Evolutionary conservation across 2,329 filamentous ascomycete species (phyloP), one percentile per base, ranked within the genome.

Genomic region (Fragosphaeria purpurea): DNA sequence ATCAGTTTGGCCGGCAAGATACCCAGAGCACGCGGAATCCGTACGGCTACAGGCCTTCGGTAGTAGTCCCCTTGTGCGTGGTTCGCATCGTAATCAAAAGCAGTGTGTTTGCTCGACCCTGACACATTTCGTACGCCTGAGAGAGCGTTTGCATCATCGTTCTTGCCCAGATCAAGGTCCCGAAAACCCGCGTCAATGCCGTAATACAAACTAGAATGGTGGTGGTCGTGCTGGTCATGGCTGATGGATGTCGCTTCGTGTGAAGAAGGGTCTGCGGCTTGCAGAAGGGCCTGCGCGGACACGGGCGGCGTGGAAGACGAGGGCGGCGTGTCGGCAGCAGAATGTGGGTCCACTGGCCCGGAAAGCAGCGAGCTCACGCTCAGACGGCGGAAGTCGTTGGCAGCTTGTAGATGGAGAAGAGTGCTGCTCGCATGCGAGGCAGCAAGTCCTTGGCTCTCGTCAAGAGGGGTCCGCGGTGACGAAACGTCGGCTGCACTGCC

Each of bases 101-200:
- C 60, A 33, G 62, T 39, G 13, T 39, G 12, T 35, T 30, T 48
- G 32, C 30, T 33, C 3, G 30, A 35, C 34, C 34, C 46, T 9
- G 34, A 41, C 6, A 12, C 44, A 12, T 30, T 41, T 12, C 50
- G n/a, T 30, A 39, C 34, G 4, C 62, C 63, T 11, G 74, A 74
- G 40, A 90, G 82, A 12, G 85, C 85, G 46, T 76, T 76, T 34
- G 69, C 66, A 57, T 91, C 86, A 59, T 88, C 79, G 58, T 90
- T 90, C 47, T 75, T 77, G 33, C 80, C 79, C 1, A 86, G 68
- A 58, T 91, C 86, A 22, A 79, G 67, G 65, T 91, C 86, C 8
- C 75, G 75, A 53, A 80, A 72, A 1, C 86, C 87, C 50, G 79
- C 72, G 60, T 91, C 87, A 53, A 85, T 76, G 6, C 87, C 86